Evolutionary conservation across 2,329 filamentous ascomycete species (phyloP).

Genomic region (Aspergillus sp.): DNA sequence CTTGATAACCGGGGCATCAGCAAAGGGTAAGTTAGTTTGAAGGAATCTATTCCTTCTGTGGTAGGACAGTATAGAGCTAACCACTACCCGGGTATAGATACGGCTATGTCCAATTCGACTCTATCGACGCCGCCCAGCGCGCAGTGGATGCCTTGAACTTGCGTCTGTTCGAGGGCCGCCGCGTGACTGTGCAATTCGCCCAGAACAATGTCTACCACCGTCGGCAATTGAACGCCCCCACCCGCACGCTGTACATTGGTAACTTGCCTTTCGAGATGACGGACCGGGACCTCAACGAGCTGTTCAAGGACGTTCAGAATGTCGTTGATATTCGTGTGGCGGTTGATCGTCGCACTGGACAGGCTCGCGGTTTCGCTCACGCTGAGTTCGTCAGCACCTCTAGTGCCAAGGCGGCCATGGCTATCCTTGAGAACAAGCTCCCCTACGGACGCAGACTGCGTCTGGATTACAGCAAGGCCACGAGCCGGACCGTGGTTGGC

Average conservation of each 20-base stretch:
- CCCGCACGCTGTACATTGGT: constrained; percentile 75
- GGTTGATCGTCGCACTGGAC: constrained; percentile 77
- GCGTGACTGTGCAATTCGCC: constrained; percentile 64
- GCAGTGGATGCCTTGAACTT: constrained; percentile 63
- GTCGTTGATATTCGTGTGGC: constrained; percentile 77
- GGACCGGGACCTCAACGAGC: constrained; percentile 75
- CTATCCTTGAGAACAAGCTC: constrained; percentile 57
- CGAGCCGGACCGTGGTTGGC: neutral
- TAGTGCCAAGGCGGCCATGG: constrained; percentile 63
- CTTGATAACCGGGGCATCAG: constrained; percentile 65
- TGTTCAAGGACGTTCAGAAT: constrained; percentile 71
- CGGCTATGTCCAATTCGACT: constrained; percentile 65
- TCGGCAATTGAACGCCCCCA: constrained; percentile 48
- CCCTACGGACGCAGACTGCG: constrained; percentile 68
- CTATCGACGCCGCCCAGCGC: constrained; percentile 53
- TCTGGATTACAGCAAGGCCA: constrained; percentile 60
- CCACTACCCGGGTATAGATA: constrained; percentile 51
- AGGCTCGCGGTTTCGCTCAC: constrained; percentile 81
- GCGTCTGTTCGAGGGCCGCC: constrained; percentile 64
- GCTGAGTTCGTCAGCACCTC: constrained; percentile 73
- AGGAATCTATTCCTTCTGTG: too few relatives aligned
- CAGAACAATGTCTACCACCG: constrained; percentile 23
- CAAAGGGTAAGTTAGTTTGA: constrained; percentile 60
- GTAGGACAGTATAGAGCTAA: constrained; percentile 7
- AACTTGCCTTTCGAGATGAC: constrained; percentile 86